Conservation (phyloP, 371 early-diverging fungal genomes). For the Parasitella parasitica region DNA sequence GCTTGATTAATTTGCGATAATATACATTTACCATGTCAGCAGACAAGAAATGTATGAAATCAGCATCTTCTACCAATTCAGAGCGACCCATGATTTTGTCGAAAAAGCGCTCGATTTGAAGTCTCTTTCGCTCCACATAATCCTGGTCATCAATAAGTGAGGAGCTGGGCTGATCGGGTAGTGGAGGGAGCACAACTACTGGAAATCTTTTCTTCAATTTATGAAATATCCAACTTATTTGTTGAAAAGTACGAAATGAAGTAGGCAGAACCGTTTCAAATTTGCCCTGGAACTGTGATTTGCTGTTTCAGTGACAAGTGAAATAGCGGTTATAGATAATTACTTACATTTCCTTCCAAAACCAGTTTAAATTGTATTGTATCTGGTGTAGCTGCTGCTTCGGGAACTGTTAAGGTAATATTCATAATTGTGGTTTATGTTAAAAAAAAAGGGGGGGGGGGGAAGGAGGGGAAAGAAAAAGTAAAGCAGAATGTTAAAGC, state of each 20-base stretch:
- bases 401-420: constrained; percentile 40
- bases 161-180: constrained; percentile 54
- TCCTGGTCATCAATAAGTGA: constrained; percentile 60
- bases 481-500: not conserved
- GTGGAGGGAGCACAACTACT: constrained; percentile 50
- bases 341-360: constrained; percentile 33
- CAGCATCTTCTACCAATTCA: constrained; percentile 41
- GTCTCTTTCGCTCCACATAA: constrained; percentile 59
- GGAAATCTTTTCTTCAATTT: constrained; percentile 40
- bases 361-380: constrained; percentile 64
- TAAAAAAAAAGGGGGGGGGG: not conserved
- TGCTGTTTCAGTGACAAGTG: not conserved
- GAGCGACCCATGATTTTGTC: constrained; percentile 42
- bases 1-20: not conserved
- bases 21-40: constrained; percentile 55
- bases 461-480: not conserved
- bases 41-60: constrained; percentile 57
- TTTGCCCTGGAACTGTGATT: constrained; percentile 14
- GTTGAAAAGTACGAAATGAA: constrained; percentile 62
- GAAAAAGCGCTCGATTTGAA: constrained; percentile 56
- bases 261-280: constrained; percentile 7
- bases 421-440: not conserved
- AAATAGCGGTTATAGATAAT: not conserved
- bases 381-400: constrained; percentile 63
- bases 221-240: constrained; percentile 59